These are phyloP conservation scores for Mycena amicta DNA, from an alignment of 768 basidiomycete genomes.

Conservation along the genomic window DNA sequence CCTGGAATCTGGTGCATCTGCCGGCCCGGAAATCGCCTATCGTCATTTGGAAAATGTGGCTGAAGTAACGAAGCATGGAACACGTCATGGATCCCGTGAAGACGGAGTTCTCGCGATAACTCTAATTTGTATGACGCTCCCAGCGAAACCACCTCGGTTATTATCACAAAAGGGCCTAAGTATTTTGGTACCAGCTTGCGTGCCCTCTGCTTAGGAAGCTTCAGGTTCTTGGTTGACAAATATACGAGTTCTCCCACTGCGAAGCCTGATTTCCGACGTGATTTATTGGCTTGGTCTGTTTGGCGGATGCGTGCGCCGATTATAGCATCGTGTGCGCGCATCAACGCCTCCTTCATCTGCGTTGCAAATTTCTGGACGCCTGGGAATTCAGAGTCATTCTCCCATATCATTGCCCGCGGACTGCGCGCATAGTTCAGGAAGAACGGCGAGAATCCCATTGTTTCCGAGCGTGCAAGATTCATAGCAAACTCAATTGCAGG, in stretches of 20 bases:
- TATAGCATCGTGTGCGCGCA: constrained; percentile 31
- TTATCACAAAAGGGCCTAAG: no score
- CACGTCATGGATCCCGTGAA: constrained; percentile 28
- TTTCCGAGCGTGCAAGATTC: constrained; percentile 18
- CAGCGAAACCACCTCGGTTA: no score
- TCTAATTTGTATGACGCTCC: constrained; percentile 32
- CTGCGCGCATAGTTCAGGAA: constrained; percentile 25
- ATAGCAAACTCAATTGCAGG: constrained; percentile 6
- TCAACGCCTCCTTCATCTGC: constrained; percentile 21
- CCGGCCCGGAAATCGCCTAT: constrained; percentile 29
- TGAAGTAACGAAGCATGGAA: constrained; percentile 32
- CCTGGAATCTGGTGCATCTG: constrained; percentile 15
- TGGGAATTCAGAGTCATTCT: constrained; percentile 10
- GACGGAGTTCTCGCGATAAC: constrained; percentile 24
- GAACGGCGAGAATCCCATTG: constrained; percentile 30
- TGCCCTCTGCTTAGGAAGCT: constrained; percentile 25
- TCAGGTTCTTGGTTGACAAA: constrained; percentile 19
- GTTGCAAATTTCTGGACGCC: constrained; percentile 6
- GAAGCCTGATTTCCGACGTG: constrained; percentile 19
- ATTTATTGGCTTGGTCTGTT: constrained; percentile 26
- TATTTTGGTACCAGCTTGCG: constrained; percentile 36
- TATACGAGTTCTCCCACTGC: constrained; percentile 33
- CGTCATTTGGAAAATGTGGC: constrained; percentile 31
- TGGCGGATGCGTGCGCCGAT: constrained; percentile 29
- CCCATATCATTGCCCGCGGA: constrained; percentile 25